Percentiles rank a stretch among this genome's conserved stretches.
Evolutionary conservation across 495 filamentous ascomycete species (phyloP).

Genomic region (Xylaria nigripes): DNA sequence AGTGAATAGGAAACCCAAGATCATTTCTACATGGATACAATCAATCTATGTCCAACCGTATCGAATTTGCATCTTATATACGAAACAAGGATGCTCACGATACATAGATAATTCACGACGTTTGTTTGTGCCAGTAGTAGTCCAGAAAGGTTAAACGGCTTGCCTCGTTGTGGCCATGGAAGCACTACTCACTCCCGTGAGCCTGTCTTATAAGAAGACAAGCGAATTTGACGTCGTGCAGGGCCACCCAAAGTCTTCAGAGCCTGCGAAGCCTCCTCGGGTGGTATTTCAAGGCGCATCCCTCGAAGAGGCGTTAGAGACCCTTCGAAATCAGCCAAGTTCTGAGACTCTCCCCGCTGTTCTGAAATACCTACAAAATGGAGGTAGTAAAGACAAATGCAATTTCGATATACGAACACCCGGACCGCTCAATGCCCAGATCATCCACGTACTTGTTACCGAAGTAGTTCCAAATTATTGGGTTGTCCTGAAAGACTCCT

Average conservation of each 20-base stretch:
- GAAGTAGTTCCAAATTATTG: slow-evolving; percentile 72
- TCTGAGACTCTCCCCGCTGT: slow-evolving; percentile 45
- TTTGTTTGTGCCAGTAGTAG: not conserved
- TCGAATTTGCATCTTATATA: not conserved
- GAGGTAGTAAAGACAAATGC: slow-evolving; percentile 17
- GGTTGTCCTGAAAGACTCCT: slow-evolving; percentile 47
- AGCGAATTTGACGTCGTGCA: slow-evolving; percentile 14
- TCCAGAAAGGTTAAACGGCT: not conserved
- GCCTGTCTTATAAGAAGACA: slow-evolving; percentile 32
- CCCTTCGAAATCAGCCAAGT: slow-evolving; percentile 57
- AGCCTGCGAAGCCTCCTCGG: not conserved
- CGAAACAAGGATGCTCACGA: not conserved
- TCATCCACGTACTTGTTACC: slow-evolving; percentile 60
- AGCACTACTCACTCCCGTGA: slow-evolving; percentile 41
- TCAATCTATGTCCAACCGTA: not conserved
- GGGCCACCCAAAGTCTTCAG: slow-evolving; percentile 10
- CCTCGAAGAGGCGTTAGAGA: slow-evolving; percentile 52
- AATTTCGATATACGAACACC: slow-evolving; percentile 56
- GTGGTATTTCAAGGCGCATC: slow-evolving; percentile 25
- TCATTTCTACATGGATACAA: not conserved
- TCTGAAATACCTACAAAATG: slow-evolving; percentile 46
- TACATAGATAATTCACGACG: not conserved
- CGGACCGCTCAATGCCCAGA: slow-evolving; percentile 55
- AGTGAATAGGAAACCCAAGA: too few relatives aligned
- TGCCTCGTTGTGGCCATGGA: slow-evolving; percentile 32